Evolutionary conservation across 1,139 yeast species (phyloP).

Genomic region (Blastobotrys arbuscula): DNA sequence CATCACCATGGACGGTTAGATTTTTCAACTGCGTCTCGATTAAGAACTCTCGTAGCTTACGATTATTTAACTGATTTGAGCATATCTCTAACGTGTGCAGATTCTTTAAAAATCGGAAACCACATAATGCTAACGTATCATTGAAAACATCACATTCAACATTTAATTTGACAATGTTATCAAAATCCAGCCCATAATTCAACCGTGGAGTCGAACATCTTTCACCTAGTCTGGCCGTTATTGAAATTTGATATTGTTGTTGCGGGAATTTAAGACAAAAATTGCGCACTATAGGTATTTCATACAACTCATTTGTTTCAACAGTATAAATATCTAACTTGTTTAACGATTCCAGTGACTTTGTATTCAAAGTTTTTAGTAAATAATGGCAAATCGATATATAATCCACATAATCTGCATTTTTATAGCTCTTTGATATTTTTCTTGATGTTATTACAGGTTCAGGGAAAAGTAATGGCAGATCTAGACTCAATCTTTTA

Average conservation of each 20-base stretch:
- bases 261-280: conserved; percentile 4
- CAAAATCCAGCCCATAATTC: conserved; percentile 4
- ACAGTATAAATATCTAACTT: neutral
- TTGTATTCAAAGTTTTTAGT: neutral
- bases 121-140: conserved; percentile 4
- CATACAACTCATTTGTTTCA: neutral
- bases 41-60: neutral
- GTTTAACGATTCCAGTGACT: neutral
- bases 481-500: neutral
- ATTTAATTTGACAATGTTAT: neutral
- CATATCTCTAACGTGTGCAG: neutral
- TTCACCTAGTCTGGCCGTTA: neutral
- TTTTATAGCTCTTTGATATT: neutral
- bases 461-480: conserved; percentile 8
- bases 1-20: conserved; percentile 3
- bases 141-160: conserved; percentile 1
- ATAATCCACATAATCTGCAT: neutral
- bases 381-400: conserved; percentile 5
- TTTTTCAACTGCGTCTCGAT: neutral
- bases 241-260: neutral
- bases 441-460: neutral
- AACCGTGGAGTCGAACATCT: neutral
- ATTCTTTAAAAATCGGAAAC: neutral
- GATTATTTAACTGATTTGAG: neutral
- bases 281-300: conserved; percentile 5